Evolutionary conservation across 2,329 filamentous ascomycete species (phyloP).

Genomic region (Talaromyces sp.): DNA sequence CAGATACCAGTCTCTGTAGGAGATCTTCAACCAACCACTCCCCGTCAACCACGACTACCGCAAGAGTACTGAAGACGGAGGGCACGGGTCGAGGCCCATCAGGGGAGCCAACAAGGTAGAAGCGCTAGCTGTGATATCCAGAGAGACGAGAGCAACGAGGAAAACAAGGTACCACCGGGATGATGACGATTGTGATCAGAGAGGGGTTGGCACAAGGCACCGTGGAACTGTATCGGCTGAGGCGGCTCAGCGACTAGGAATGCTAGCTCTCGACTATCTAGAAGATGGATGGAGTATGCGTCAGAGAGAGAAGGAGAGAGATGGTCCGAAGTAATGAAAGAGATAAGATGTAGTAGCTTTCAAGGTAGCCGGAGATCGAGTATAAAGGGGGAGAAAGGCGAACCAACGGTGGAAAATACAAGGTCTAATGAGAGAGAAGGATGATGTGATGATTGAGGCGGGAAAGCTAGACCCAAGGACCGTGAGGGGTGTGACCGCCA

Average conservation of each 20-base stretch:
- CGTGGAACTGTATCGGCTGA: slow-evolving; percentile 19
- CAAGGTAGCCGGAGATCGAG: neutral
- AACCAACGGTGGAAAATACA: slow-evolving; percentile 2
- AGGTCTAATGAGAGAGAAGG: slow-evolving; percentile 22
- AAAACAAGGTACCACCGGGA: slow-evolving; percentile 19
- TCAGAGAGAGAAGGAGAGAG: neutral
- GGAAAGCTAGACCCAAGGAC: slow-evolving; percentile 33
- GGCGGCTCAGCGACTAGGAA: slow-evolving; percentile 7
- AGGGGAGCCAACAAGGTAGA: slow-evolving; percentile 24
- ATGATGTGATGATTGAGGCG: slow-evolving; percentile 35
- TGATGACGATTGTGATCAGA: slow-evolving; percentile 12
- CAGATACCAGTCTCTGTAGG: slow-evolving; percentile 13
- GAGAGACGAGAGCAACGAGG: slow-evolving; percentile 2
- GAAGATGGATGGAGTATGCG: neutral
- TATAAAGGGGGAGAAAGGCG: slow-evolving; percentile 6
- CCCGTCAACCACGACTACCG: slow-evolving; percentile 42
- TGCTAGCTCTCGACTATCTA: neutral
- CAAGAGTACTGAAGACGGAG: slow-evolving; percentile 30
- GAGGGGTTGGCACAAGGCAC: slow-evolving; percentile 7
- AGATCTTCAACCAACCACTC: slow-evolving; percentile 20
- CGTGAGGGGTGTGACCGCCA: slow-evolving; percentile 30
- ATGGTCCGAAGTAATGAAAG: neutral
- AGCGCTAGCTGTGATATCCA: slow-evolving; percentile 4
- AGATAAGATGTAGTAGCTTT: neutral
- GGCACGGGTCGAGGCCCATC: slow-evolving; percentile 37